Evolutionary conservation across 768 basidiomycete genomes (phyloP), one percentile per base, ranked within the genome.

Genomic region (Lactifluus volemus): DNA sequence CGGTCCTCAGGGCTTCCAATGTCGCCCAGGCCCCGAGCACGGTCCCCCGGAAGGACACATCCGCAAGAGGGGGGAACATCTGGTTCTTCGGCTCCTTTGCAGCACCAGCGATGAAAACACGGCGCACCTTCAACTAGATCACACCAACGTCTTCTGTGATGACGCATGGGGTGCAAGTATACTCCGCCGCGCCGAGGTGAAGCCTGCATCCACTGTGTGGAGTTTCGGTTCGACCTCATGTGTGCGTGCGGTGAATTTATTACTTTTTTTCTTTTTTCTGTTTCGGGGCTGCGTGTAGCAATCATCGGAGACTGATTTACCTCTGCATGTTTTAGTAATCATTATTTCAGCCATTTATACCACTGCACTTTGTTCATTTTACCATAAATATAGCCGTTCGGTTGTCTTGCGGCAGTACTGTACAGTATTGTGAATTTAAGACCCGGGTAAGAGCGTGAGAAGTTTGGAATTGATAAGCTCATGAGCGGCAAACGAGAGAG

Each of bases 21-120:
- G n/a, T 63, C 60, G 7, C 75, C 76, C 38, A 68, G 73, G 52
- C 70, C 68, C 6, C 66, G 60, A 12, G 32, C 53, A 44, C 57
- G 64, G 19, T 64, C 67, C 25, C 63, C 65, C 49, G 63, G 41
- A 55, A 51, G 38, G n/a, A 34, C 44, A 47, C 44, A 55, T 32
- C 30, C 48, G 19, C 59, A 52, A 54, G 59, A 41, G 5, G 59
- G 48, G 10, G 34, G 53, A 29, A 25, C 44, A 39, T 34, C 60
- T 55, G 45, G 55, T 29, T 30, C 38, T 36, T 53, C 49, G 15
- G 55, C 39, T 11, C 50, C 30, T 49, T 38, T 30, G 47, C 61
- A 58, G 39, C 41, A 58, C 12, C 47, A 29, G 47, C 52, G 61
- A 53, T 49, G 57, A 58, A 48, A 39, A 17, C 55, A 25, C 12